Percentiles rank a stretch among this genome's conserved stretches.
Evolutionary conservation across 495 filamentous ascomycete genomes (phyloP).

Genomic region (Daldinia vernicosa): DNA sequence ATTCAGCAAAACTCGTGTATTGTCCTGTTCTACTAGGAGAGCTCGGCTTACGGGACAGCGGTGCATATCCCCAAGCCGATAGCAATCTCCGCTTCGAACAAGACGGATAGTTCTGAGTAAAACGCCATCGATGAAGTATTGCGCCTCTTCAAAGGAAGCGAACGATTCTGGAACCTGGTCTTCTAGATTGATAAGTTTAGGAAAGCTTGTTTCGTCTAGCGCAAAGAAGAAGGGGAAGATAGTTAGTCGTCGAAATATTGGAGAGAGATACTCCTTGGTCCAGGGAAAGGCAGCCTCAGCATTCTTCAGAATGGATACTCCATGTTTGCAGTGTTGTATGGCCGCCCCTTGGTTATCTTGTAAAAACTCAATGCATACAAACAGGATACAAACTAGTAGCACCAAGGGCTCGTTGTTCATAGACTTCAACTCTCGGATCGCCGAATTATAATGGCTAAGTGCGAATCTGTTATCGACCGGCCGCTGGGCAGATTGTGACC

Average conservation of each 20-base stretch:
- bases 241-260: conserved; percentile 55
- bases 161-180: conserved; percentile 28
- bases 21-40: conserved; percentile 24
- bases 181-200: conserved; percentile 33
- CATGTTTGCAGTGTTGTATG: conserved; percentile 53
- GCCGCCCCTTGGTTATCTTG: conserved; percentile 59
- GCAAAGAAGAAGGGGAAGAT: conserved; percentile 51
- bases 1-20: conserved; percentile 16
- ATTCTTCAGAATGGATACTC: conserved; percentile 50
- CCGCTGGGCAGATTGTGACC: conserved; percentile 12
- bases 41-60: conserved; percentile 19
- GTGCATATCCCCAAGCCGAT: conserved; percentile 31
- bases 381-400: conserved; percentile 65
- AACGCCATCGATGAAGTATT: conserved; percentile 41
- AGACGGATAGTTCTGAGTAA: conserved; percentile 42
- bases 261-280: conserved; percentile 54
- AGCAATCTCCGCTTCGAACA: conserved; percentile 42
- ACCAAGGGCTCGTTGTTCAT: conserved; percentile 56
- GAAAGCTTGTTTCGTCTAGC: conserved; percentile 25
- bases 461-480: conserved; percentile 55
- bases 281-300: conserved; percentile 38
- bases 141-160: conserved; percentile 26
- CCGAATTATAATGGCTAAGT: conserved; percentile 63
- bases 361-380: conserved; percentile 67
- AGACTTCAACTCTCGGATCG: conserved; percentile 56